Evolutionary conservation across 2,329 filamentous ascomycete genomes (phyloP).

Genomic region (Sporothrix inflata): DNA sequence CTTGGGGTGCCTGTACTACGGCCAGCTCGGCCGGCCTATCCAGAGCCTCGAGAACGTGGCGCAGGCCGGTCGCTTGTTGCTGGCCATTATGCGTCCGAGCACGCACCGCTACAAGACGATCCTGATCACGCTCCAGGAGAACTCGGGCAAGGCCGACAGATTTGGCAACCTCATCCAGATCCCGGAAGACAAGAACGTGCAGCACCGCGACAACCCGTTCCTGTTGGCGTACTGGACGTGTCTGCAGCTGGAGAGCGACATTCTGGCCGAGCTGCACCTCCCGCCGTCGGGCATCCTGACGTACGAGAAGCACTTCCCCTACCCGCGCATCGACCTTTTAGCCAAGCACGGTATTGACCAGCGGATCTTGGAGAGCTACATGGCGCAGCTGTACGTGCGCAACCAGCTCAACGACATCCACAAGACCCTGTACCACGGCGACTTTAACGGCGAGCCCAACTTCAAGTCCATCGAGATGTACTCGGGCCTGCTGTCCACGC

Average conservation of each 20-base stretch:
- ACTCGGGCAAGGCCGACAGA: constrained; percentile 33
- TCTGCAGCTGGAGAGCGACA: constrained; percentile 75
- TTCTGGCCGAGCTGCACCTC: constrained; percentile 79
- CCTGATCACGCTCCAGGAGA: constrained; percentile 49
- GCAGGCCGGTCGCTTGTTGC: constrained; percentile 59
- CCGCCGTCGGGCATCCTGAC: constrained; percentile 64
- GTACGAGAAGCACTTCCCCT: constrained; percentile 67
- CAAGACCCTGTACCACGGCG: constrained; percentile 54
- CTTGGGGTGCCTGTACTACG: constrained; percentile 84
- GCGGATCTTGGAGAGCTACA: constrained; percentile 61
- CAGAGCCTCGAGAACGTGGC: constrained; percentile 74
- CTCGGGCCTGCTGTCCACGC: constrained; percentile 35
- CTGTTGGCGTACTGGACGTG: constrained; percentile 90
- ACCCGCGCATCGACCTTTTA: constrained; percentile 59
- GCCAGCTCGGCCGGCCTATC: constrained; percentile 82
- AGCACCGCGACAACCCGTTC: constrained; percentile 63
- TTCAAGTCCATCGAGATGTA: constrained; percentile 54
- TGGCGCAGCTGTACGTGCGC: constrained; percentile 65
- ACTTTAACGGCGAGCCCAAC: constrained; percentile 33
- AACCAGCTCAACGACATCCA: constrained; percentile 68
- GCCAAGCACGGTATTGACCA: constrained; percentile 50
- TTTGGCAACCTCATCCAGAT: neutral
- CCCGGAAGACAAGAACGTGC: constrained; percentile 39
- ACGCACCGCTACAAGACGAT: constrained; percentile 40
- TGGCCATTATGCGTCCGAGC: constrained; percentile 76